Conservation (phyloP, 148 eudicot genomes). For the Rhododendron kiyosumense region DNA sequence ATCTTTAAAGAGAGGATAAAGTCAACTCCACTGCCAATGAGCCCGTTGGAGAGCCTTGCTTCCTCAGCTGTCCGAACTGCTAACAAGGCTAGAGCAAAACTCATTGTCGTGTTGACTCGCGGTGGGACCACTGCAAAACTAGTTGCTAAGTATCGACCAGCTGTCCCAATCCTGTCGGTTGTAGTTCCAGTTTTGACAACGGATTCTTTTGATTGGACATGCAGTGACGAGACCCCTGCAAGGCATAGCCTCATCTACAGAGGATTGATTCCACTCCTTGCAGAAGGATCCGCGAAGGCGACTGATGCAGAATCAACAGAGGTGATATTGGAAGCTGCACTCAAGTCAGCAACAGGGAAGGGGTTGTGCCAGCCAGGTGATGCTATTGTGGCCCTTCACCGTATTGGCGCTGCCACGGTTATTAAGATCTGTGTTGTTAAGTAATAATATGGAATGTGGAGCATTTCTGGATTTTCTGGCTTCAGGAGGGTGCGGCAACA, state of each 20-base stretch:
- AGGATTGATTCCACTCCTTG: conserved; percentile 70
- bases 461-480: neutral
- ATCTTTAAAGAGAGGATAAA: conserved; percentile 67
- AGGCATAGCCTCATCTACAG: conserved; percentile 69
- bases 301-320: conserved; percentile 90
- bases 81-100: conserved; percentile 76
- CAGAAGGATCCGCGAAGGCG: conserved; percentile 88
- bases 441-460: conserved; percentile 20
- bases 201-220: conserved; percentile 61
- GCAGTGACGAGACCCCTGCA: conserved; percentile 72
- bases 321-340: conserved; percentile 69
- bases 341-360: conserved; percentile 54
- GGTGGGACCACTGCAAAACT: conserved; percentile 86
- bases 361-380: conserved; percentile 67
- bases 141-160: conserved; percentile 78
- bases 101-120: conserved; percentile 79
- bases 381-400: conserved; percentile 73
- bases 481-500: neutral
- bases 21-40: conserved; percentile 80
- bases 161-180: conserved; percentile 69
- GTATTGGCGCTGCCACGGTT: conserved; percentile 81
- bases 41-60: conserved; percentile 81
- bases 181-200: conserved; percentile 73
- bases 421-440: conserved; percentile 81
- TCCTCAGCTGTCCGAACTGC: conserved; percentile 87